Conservation (phyloP, 805 yeast genomes). For the Ogataea saltuana region DNA sequence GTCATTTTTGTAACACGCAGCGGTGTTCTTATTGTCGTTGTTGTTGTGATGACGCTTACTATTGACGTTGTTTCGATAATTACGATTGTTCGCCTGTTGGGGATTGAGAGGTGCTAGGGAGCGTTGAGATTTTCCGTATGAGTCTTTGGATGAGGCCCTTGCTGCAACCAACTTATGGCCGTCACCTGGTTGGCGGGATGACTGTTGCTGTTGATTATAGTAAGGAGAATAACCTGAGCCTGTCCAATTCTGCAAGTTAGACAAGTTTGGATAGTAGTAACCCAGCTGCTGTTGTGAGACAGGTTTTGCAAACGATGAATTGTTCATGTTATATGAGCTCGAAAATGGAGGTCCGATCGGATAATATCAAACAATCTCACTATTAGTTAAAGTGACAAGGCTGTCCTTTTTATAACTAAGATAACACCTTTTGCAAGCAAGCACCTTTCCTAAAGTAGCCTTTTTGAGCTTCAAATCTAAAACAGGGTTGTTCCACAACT, state of each 20-base stretch:
- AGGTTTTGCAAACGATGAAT: slow-evolving; percentile 16
- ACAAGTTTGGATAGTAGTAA: slow-evolving; percentile 6
- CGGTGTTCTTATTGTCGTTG: slow-evolving; percentile 12
- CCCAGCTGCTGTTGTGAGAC: slow-evolving; percentile 5
- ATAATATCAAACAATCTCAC: neutral
- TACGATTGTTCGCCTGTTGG: slow-evolving; percentile 12
- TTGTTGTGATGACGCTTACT: slow-evolving; percentile 15
- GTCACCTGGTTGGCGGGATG: slow-evolving; percentile 22
- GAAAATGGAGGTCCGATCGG: neutral
- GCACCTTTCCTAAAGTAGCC: neutral
- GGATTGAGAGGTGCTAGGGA: slow-evolving; percentile 15
- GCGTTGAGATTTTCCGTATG: slow-evolving; percentile 12
- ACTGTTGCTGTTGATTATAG: slow-evolving; percentile 9
- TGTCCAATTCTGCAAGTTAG: slow-evolving; percentile 12
- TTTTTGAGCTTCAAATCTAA: neutral
- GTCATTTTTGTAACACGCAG: slow-evolving; percentile 56
- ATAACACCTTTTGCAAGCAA: slow-evolving; percentile 4
- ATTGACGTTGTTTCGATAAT: slow-evolving; percentile 9
- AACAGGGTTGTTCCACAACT: slow-evolving; percentile 10
- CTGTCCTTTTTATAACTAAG: slow-evolving; percentile 5
- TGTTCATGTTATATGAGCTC: slow-evolving; percentile 11
- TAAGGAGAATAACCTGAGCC: slow-evolving; percentile 8
- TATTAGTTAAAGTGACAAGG: slow-evolving; percentile 1
- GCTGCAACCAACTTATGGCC: slow-evolving; percentile 28
- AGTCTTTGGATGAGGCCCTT: slow-evolving; percentile 23